Percentiles rank a stretch among this genome's conserved stretches.
These are phyloP conservation scores for Recurvomyces mirabilis DNA, from an alignment of 495 filamentous ascomycete genomes.

Conservation along the genomic window DNA sequence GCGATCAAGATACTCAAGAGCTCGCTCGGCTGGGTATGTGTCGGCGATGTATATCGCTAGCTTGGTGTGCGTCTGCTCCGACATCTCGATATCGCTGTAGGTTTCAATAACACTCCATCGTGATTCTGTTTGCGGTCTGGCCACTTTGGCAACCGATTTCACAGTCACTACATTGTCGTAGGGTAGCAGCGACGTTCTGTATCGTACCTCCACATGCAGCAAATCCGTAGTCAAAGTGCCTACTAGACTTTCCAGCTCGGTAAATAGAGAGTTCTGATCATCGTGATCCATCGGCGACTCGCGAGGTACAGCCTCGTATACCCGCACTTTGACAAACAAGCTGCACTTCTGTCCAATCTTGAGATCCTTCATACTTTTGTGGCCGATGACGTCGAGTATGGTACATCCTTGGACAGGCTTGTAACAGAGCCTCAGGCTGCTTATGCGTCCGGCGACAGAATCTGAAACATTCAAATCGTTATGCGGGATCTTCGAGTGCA, in stretches of 20 bases:
- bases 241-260: slow-evolving; percentile 22
- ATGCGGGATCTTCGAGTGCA: too few species aligned
- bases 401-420: slow-evolving; percentile 9
- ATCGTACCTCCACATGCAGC: slow-evolving; percentile 20
- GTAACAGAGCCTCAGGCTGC: slow-evolving; percentile 15
- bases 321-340: slow-evolving; percentile 13
- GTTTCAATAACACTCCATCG: slow-evolving; percentile 17
- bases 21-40: slow-evolving; percentile 8
- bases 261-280: slow-evolving; percentile 12
- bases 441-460: slow-evolving; percentile 10
- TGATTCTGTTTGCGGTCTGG: slow-evolving; percentile 11
- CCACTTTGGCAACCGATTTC: slow-evolving; percentile 10
- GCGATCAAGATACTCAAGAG: slow-evolving; percentile 3
- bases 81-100: background rate
- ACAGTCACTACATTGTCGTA: slow-evolving; percentile 13
- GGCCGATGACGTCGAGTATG: slow-evolving; percentile 10
- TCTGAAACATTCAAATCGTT: too few species aligned
- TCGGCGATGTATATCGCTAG: slow-evolving; percentile 16
- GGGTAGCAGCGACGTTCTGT: slow-evolving; percentile 16
- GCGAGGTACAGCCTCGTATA: slow-evolving; percentile 2
- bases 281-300: slow-evolving; percentile 1
- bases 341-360: slow-evolving; percentile 7
- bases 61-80: slow-evolving; percentile 7
- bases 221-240: slow-evolving; percentile 18
- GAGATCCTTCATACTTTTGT: slow-evolving; percentile 14